Base-by-base conservation (phyloP, 2,329 filamentous ascomycete species). In the Blastomyces percursus region DNA sequence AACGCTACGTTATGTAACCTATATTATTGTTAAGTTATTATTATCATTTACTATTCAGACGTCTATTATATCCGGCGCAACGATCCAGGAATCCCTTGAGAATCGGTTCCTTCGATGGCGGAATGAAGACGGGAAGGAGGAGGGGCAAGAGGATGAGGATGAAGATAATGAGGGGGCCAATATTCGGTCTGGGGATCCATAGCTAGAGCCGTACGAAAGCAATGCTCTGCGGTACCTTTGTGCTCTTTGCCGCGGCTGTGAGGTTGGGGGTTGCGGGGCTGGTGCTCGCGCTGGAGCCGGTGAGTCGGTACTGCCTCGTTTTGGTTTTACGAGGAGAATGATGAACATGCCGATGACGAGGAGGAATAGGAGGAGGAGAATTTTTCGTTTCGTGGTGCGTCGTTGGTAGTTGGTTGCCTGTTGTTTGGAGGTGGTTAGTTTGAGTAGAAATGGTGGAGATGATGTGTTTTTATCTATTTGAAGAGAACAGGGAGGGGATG, bases 281-380 rank as follows among this genome's bases (percentile, higher is more conserved):
- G 67, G 66, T 64, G 71, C 67, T 35, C 21, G 38, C 68, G 65
- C 51, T 67, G 66, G 48, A 67, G 63, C 51, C 70, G 63, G 2
- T 71, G 68, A 24, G 70, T 54, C 6, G 65, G 38, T 59, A 67
- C 63, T 57, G 66, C 71, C 66, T 21, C 70, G 69, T 73, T 88
- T 91, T 0, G 90, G 90, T 76, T 96, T 96, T 65, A 96, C 80
- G 48, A 90, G 75, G 1, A 96, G 76, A 50, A 96, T 73, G 68
- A 96, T 96, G 70, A 99, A 88, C 78, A 96, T 83, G 40, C 90
- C 94, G 24, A 87, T 86, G 60, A 99, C 87, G 27, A 97, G 76
- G 32, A 99, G 78, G 7, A 96, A 76, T 24, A 99, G 80, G n/a
- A 99, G 79, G 50, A 99, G 80, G 62, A 99, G 94, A 57, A 96